A percentile compares a stretch with the other conserved stretches of the same genome.
These are phyloP conservation scores for Panus rudis DNA, from an alignment of 768 basidiomycete genomes.

Conservation along the genomic window DNA sequence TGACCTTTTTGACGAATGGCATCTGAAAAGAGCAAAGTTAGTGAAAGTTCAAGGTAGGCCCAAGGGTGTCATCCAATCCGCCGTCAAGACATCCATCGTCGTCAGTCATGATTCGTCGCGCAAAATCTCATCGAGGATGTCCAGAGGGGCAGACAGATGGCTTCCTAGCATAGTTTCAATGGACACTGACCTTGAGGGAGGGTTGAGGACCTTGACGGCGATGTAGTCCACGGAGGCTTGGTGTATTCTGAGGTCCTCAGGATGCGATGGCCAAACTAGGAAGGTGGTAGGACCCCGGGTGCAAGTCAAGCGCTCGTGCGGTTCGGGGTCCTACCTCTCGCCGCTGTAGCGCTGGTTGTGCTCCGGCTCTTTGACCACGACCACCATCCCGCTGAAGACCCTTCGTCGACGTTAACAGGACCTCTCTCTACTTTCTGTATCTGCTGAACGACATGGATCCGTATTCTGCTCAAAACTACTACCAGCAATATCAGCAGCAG, in stretches of 20 bases:
- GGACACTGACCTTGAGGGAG: slow-evolving; percentile 36
- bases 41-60: slow-evolving; percentile 5
- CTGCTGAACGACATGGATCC: slow-evolving; percentile 17
- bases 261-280: not conserved
- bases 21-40: slow-evolving; percentile 35
- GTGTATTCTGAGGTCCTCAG: not conserved
- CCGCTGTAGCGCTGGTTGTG: not conserved
- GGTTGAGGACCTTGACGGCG: slow-evolving; percentile 24
- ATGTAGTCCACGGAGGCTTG: not conserved
- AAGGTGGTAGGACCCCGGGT: not conserved
- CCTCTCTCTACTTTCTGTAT: not conserved
- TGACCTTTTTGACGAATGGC: slow-evolving; percentile 98
- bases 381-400: not conserved
- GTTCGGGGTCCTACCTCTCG: not conserved
- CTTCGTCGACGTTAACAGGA: not conserved
- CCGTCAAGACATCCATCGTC: slow-evolving; percentile 26
- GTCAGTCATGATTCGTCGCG: slow-evolving; percentile 1
- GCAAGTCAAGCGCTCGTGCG: not conserved
- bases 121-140: not conserved
- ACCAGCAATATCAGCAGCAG: slow-evolving; percentile 42
- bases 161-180: not conserved
- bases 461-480: slow-evolving; percentile 31
- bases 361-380: slow-evolving; percentile 6
- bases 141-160: not conserved
- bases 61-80: slow-evolving; percentile 21